Conservation (phyloP, 495 filamentous ascomycete species). For the Neurospora hispaniola region DNA sequence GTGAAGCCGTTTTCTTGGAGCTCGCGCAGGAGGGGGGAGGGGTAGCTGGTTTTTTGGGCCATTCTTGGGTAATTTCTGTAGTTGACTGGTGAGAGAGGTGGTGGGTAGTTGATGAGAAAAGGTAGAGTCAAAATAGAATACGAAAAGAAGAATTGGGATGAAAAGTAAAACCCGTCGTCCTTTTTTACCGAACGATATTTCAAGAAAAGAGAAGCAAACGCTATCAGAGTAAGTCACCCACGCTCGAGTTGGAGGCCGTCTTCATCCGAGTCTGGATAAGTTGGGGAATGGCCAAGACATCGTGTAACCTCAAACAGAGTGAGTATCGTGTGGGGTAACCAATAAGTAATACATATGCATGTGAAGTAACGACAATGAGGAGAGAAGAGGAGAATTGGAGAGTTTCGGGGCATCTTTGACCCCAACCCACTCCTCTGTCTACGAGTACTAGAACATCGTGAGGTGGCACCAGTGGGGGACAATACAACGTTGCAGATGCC, state of each 20-base stretch:
- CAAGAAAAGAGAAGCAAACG: not conserved
- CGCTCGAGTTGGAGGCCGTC: not conserved
- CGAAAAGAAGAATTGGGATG: not conserved
- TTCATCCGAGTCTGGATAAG: not conserved
- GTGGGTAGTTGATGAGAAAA: not conserved
- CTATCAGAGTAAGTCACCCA: not conserved
- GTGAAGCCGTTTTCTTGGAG: conserved; percentile 27
- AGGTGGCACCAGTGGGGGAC: not conserved
- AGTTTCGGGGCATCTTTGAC: not conserved
- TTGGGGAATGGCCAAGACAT: not conserved
- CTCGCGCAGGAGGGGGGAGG: conserved; percentile 13
- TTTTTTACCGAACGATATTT: not conserved
- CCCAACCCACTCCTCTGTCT: not conserved
- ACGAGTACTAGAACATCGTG: not conserved
- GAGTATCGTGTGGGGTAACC: not conserved
- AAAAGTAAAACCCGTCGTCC: not conserved
- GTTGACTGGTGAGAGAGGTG: not conserved
- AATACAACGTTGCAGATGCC: not conserved
- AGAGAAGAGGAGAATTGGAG: not conserved
- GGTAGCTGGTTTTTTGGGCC: not conserved
- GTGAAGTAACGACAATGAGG: not conserved
- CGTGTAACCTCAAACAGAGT: not conserved
- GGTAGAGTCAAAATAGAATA: not conserved
- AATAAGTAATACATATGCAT: not conserved
- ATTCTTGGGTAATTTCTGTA: not conserved